Base-by-base conservation (phyloP, 2,329 filamentous ascomycete species). In the Sarocladium strictum region DNA sequence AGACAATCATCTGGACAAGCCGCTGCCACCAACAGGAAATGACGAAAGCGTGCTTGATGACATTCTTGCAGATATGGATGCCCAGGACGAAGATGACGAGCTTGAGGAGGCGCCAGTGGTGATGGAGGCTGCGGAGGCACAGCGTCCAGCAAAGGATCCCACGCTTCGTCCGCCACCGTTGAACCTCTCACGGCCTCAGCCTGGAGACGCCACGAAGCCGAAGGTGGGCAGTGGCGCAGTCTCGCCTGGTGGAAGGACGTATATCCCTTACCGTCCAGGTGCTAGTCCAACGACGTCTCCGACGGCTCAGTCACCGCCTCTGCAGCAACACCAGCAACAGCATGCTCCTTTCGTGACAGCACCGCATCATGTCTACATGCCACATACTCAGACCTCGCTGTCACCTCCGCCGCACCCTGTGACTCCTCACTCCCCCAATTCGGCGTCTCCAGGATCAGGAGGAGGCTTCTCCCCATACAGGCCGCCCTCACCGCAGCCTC, bases 251-350 rank as follows among this genome's bases (percentile, higher is more conserved):
- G 50, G 32, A 6, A 53, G 29, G 21, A 53, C 50, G 11, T 53
- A 53, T 40, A 53, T 60, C 19, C 55, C 65, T 27, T 69, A 68
- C 47, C 61, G 62, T 35, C 67, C 66, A 54, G 27, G 38, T 53
- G 47, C 47, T 9, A 51, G 47, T 17, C 24, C 47, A 27, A 51
- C 47, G n/a, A n/a, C 56, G 24, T 53, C 51, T 24, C 54, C 59
- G 19, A 35, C 55, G 3, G 24, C 33, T 21, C 40, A 24, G 29
- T 47, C 52, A 23, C 58, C 57, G 21, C 33, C n/a, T 10, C 33
- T 10, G 15, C 32, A 40, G 11, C 35, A 24, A 24, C n/a, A n/a
- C n/a, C 32, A 38, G 19, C 10, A 7, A 29, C 56, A 26, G 27
- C 26, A 58, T 21, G 57, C 61, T 50, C 52, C 56, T 10, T 12